Conservation (phyloP, 1,284 basidiomycete genomes). For the Irpex sp. region DNA sequence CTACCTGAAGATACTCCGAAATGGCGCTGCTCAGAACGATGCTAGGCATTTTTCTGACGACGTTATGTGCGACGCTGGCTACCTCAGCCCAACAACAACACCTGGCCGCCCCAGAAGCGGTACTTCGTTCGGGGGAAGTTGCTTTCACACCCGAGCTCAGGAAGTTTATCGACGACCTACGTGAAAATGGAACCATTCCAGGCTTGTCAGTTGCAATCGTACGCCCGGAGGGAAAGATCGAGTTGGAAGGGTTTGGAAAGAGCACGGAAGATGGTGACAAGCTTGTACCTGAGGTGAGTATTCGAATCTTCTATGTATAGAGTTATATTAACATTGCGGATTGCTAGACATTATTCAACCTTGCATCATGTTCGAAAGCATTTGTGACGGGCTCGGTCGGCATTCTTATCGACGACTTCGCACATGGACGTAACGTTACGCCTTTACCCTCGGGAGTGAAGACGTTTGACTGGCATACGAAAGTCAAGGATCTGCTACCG, state of each 20-base stretch:
- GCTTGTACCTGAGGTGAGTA: not conserved
- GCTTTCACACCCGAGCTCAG: conserved; percentile 20
- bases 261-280: conserved; percentile 12
- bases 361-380: conserved; percentile 33
- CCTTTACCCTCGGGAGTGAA: conserved; percentile 27
- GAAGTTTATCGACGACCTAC: conserved; percentile 13
- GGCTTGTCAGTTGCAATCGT: conserved; percentile 25
- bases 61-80: no score
- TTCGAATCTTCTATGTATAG: not conserved
- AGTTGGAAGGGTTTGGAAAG: conserved; percentile 25
- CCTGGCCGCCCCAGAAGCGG: no score
- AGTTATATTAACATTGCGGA: not conserved
- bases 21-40: no score
- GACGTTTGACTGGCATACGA: conserved; percentile 30
- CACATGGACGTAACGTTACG: conserved; percentile 28
- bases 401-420: conserved; percentile 33
- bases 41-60: no score
- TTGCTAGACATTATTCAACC: conserved; percentile 31
- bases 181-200: conserved; percentile 18
- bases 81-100: no score
- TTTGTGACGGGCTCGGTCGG: conserved; percentile 34
- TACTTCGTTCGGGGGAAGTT: no score
- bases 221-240: conserved; percentile 14
- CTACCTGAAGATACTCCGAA: no score
- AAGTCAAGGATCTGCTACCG: conserved; percentile 29